Evolutionary conservation across 305 asterid genomes (phyloP).

Genomic region (Ruellia speciosa): DNA sequence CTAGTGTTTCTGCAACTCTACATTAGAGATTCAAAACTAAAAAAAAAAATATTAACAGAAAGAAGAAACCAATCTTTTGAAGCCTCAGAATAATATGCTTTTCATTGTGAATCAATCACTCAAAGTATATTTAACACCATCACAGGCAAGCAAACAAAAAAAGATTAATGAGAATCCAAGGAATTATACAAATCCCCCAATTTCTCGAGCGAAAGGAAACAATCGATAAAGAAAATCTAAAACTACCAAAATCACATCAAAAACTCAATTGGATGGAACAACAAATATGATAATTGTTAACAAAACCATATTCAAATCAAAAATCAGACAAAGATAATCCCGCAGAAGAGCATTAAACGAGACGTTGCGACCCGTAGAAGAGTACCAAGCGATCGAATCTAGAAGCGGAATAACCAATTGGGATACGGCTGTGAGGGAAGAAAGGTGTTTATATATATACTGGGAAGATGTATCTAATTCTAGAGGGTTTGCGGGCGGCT

Average conservation of each 20-base stretch:
- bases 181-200: not conserved
- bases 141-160: conserved; percentile 26
- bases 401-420: not conserved
- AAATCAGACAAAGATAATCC: no score
- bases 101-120: conserved; percentile 31
- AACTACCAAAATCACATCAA: no score
- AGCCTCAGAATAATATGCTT: conserved; percentile 37
- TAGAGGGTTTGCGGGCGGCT: conserved; percentile 1
- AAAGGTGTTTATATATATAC: not conserved
- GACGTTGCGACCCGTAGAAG: no score
- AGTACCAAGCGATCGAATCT: not conserved
- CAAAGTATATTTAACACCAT: conserved; percentile 64
- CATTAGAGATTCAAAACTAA: not conserved
- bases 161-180: not conserved
- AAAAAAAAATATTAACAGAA: not conserved
- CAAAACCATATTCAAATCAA: no score
- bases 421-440: not conserved
- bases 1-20: not conserved
- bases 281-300: no score
- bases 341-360: no score
- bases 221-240: not conserved
- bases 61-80: not conserved
- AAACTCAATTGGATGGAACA: no score
- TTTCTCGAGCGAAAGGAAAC: not conserved
- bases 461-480: not conserved